phyloP scores from a whole-genome alignment of 23 red algal genomes.

The Cyanidioschyzon merolae region DNA sequence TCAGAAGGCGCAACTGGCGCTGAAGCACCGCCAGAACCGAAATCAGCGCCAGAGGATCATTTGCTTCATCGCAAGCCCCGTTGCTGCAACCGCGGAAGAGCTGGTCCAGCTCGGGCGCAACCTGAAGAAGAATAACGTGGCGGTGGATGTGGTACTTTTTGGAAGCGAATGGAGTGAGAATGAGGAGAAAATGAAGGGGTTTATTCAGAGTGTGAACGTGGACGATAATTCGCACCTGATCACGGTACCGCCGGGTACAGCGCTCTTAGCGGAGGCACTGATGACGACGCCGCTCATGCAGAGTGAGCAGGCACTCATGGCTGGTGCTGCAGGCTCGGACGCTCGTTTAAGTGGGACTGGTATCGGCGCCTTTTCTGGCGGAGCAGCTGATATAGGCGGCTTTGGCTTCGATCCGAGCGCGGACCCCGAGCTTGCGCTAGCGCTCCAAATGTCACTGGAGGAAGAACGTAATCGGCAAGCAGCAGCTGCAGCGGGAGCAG shows the following conservation, averaged over 20 bases:
- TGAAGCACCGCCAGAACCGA: conserved; percentile 93
- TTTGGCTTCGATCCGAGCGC: conserved; percentile 63
- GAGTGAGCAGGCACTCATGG: conserved; percentile 21
- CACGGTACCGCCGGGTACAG: conserved; percentile 41
- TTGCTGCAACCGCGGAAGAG: conserved; percentile 30
- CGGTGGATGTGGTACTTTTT: conserved; percentile 82
- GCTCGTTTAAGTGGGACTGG: conserved; percentile 27
- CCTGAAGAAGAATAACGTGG: conserved; percentile 91
- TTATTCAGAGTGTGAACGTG: conserved; percentile 77
- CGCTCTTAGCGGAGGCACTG: conserved; percentile 53
- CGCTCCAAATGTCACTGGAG: conserved; percentile 83
- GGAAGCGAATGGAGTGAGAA: conserved; percentile 56
- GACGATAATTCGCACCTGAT: conserved; percentile 67
- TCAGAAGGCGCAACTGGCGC: conserved; percentile 87
- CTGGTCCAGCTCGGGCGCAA: conserved; percentile 53
- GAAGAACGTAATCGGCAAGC: conserved; percentile 79
- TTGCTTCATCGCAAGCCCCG: conserved; percentile 61
- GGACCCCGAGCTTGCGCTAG: conserved; percentile 96
- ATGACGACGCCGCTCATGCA: conserved; percentile 25
- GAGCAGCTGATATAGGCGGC: conserved; percentile 20
- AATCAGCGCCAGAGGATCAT: conserved; percentile 84
- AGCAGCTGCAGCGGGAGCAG: conserved; percentile 36
- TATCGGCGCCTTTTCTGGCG: neutral
- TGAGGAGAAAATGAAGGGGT: conserved; percentile 48
- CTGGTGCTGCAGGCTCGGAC: conserved; percentile 25